Evolutionary conservation across 164 flowering plant species (phyloP).

Genomic region (Annona cherimola): DNA sequence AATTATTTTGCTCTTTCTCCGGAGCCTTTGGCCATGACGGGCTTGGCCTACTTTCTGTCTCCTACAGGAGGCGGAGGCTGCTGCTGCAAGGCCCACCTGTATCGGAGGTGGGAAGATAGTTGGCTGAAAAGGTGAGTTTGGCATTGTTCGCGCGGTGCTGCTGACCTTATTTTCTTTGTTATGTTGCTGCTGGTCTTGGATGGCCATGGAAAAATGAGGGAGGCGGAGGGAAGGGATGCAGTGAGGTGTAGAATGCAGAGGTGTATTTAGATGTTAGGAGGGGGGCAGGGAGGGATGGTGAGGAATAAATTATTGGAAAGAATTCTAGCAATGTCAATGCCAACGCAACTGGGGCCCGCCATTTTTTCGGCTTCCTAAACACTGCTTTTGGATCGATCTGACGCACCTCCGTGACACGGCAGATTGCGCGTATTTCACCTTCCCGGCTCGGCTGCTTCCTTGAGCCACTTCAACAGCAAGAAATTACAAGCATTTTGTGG

Average conservation of each 20-base stretch:
- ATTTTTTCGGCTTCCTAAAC: constrained; percentile 26
- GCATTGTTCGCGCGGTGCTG: background rate
- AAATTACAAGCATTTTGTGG: background rate
- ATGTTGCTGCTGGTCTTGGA: background rate
- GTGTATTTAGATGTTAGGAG: constrained; percentile 6
- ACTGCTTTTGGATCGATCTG: constrained; percentile 12
- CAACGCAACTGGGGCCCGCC: constrained; percentile 38
- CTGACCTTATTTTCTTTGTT: background rate
- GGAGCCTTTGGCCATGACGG: background rate
- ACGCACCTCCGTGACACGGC: constrained; percentile 7
- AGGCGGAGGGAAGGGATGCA: constrained; percentile 2
- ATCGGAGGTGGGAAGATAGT: background rate
- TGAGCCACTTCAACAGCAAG: background rate
- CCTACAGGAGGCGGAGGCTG: background rate
- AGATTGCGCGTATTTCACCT: background rate
- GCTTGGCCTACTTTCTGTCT: constrained; percentile 4
- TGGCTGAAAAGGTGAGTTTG: background rate
- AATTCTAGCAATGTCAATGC: constrained; percentile 39
- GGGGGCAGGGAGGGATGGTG: background rate
- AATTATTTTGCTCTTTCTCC: constrained; percentile 3
- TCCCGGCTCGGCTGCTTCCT: background rate
- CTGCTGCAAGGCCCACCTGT: background rate
- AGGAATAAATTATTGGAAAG: constrained; percentile 34
- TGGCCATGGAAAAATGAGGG: constrained; percentile 2
- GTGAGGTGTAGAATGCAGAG: background rate